phyloP scores from a whole-genome alignment of 1,139 yeast genomes.

The Groenewaldozyma sp. region DNA sequence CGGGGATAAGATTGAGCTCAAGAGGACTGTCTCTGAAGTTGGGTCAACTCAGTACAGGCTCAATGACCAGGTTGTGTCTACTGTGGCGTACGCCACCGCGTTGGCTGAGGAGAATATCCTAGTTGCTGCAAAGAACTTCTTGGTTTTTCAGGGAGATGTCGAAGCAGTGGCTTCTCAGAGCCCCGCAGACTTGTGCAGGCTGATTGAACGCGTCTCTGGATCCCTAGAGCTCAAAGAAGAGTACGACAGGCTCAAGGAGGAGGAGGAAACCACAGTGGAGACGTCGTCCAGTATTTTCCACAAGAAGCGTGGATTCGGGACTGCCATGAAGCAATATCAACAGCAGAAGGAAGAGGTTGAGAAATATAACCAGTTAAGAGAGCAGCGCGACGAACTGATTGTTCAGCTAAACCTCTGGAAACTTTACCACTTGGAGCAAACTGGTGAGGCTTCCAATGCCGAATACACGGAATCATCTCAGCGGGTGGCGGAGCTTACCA shows the following conservation, averaged over 20 bases:
- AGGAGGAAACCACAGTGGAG: conserved; percentile 59
- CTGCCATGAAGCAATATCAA: conserved; percentile 71
- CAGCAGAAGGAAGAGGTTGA: conserved; percentile 72
- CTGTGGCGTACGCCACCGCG: conserved; percentile 53
- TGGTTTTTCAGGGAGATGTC: conserved; percentile 96
- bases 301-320: conserved; percentile 60
- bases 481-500: conserved; percentile 30
- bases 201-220: conserved; percentile 80
- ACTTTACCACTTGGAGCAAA: conserved; percentile 54
- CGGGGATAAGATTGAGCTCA: conserved; percentile 26
- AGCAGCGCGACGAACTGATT: conserved; percentile 37
- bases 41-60: conserved; percentile 46
- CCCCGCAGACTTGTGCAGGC: conserved; percentile 58
- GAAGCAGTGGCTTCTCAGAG: conserved; percentile 90
- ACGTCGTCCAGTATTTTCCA: conserved; percentile 57
- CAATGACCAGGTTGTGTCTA: conserved; percentile 53
- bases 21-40: conserved; percentile 14
- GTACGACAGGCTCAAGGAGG: conserved; percentile 59
- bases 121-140: conserved; percentile 81
- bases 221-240: conserved; percentile 58
- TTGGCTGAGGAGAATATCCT: conserved; percentile 76
- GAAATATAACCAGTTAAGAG: conserved; percentile 49
- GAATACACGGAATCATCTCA: conserved; percentile 14
- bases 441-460: conserved; percentile 22
- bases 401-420: conserved; percentile 52